Base-by-base conservation (phyloP, 805 yeast species). In the Candida nitratophila region DNA sequence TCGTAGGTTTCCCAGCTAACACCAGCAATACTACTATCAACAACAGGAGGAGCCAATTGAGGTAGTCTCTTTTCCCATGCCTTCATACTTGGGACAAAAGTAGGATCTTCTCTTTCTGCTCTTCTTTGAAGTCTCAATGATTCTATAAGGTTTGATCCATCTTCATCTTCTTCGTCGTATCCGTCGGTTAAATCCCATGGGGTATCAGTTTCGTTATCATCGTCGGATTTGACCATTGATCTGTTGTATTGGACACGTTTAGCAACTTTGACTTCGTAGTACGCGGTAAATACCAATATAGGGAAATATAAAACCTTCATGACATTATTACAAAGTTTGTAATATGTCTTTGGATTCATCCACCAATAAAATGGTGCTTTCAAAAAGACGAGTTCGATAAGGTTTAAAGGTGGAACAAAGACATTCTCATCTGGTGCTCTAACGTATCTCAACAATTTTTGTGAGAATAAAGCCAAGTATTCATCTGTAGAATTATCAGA, bases 171-270 rank as follows among this genome's bases (percentile, higher is more conserved):
- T 40, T 70, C 76, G 31, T 66, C 66, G 47, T 66, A 86, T 0
- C 95, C 96, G 61, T 86, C 95, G 8, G 83, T 75, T 51, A 87
- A 68, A 50, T 84, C 87, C 95, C 96, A 87, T 54, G 83, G 90
- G 8, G 81, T 74, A 54, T 87, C 86, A 19, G 68, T 53, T 56
- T 84, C 91, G 57, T 85, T 86, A 19, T 88, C 86, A 61, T 87
- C 96, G 59, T 87, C 95, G 0, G 84, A 68, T 17, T 77, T 61
- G 2, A 79, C 76, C 50, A 71, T 74, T 44, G 72, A 64, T 49
- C 95, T 69, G 61, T 87, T 87, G 61, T 83, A 86, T 42, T 70
- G 73, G 19, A 87, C 80, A 53, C 93, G 68, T 52, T 78, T 74
- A 1, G 96, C 93, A 30, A 68, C 73, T 33, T 75, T 67, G 5